Conservation (phyloP, 108 stramenopile genomes). For the Epithemia pelagica region DNA sequence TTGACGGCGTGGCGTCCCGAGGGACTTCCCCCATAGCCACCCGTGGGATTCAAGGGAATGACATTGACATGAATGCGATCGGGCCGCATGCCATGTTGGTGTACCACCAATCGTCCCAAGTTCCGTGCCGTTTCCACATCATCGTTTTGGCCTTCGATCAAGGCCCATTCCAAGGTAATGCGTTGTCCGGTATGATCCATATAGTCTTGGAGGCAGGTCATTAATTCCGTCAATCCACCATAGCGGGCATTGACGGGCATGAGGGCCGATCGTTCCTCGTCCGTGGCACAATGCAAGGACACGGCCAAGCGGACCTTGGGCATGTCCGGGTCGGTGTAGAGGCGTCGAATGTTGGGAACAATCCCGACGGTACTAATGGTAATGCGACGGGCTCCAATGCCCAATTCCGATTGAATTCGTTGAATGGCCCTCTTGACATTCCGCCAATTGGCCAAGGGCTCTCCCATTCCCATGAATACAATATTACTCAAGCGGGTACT, state of each 20-base stretch:
- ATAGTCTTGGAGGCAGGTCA: constrained; percentile 76
- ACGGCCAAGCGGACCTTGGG: constrained; percentile 83
- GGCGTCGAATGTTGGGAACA: constrained; percentile 69
- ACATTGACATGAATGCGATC: constrained; percentile 92
- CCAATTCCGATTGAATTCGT: constrained; percentile 82
- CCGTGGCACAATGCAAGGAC: constrained; percentile 84
- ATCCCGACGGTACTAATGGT: constrained; percentile 92
- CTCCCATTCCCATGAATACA: constrained; percentile 97
- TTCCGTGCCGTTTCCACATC: constrained; percentile 57
- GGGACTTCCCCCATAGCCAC: constrained; percentile 67
- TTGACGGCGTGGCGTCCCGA: constrained; percentile 47
- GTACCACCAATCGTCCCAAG: constrained; percentile 50
- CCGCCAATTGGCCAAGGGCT: constrained; percentile 88
- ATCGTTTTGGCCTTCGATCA: constrained; percentile 92
- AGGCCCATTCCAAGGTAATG: constrained; percentile 95
- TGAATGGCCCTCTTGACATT: constrained; percentile 85
- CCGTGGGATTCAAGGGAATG: constrained; percentile 94
- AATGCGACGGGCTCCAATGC: constrained; percentile 90
- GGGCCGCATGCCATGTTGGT: constrained; percentile 36
- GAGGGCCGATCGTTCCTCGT: constrained; percentile 79
- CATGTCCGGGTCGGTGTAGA: constrained; percentile 39
- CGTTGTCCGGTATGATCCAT: constrained; percentile 63
- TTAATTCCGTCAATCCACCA: constrained; percentile 81
- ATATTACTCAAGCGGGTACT: constrained; percentile 82
- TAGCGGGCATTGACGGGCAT: constrained; percentile 89